phyloP scores from a whole-genome alignment of 345 rosid genomes.

The Gossypium rotundifolium region DNA sequence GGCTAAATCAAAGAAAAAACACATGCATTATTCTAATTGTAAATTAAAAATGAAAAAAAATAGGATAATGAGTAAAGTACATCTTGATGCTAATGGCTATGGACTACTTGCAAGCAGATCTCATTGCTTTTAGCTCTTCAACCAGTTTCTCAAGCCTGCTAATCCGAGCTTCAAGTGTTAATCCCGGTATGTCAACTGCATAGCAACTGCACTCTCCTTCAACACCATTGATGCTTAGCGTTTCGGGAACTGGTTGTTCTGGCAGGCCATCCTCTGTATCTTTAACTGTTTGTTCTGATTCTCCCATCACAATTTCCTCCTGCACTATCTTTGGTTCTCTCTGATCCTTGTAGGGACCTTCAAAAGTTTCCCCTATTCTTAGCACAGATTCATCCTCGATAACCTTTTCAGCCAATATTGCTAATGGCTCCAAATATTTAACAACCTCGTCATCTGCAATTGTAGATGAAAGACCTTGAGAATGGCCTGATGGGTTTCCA shows the following conservation, averaged over 20 bases:
- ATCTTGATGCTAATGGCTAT: slow-evolving; percentile 1
- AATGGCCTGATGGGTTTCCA: slow-evolving; percentile 5
- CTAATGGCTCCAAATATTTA: slow-evolving; percentile 12
- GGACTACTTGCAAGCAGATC: slow-evolving; percentile 10
- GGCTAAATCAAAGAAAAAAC: slow-evolving; percentile 2
- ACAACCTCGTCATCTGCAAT: slow-evolving; percentile 8
- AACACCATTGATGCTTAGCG: background rate
- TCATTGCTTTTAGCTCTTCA: slow-evolving; percentile 17
- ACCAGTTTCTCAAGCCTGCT: slow-evolving; percentile 20
- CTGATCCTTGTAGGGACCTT: background rate
- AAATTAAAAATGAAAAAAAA: background rate
- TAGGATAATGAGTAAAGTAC: background rate
- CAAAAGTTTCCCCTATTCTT: background rate
- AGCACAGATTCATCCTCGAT: slow-evolving; percentile 8
- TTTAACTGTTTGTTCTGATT: background rate
- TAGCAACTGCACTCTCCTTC: background rate
- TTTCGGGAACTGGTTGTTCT: background rate
- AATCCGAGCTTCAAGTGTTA: slow-evolving; percentile 23
- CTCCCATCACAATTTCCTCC: slow-evolving; percentile 1
- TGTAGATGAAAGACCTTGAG: slow-evolving; percentile 12
- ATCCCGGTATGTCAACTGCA: background rate
- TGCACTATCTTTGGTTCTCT: background rate
- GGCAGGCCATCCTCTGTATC: background rate
- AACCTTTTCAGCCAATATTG: slow-evolving; percentile 11
- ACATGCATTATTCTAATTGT: background rate